phyloP scores from a whole-genome alignment of 2,329 filamentous ascomycete genomes.

The Amauroascus niger region DNA sequence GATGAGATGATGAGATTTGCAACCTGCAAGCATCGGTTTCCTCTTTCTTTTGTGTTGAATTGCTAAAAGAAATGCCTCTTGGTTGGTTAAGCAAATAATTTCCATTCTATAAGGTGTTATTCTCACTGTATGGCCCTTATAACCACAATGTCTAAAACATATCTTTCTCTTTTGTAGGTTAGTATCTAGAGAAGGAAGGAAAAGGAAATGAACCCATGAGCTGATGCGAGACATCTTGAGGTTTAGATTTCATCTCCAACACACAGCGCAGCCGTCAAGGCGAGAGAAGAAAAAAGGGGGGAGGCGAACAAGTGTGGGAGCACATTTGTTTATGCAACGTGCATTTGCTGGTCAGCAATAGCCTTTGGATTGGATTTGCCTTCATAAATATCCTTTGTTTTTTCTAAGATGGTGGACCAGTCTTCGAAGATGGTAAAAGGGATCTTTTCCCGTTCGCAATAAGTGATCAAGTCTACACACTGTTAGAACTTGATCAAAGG shows the following conservation, averaged over 20 bases:
- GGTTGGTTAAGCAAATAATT: neutral
- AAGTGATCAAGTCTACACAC: conserved; percentile 67
- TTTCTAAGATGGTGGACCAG: conserved; percentile 68
- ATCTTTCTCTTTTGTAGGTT: neutral
- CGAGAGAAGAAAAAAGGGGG: neutral
- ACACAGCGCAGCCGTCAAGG: neutral
- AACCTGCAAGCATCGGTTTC: no score
- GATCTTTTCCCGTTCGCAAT: conserved; percentile 72
- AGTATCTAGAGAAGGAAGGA: neutral
- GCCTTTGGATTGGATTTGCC: conserved; percentile 43
- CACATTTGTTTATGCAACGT: neutral
- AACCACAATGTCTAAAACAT: no score
- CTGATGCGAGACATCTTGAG: neutral
- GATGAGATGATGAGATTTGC: no score
- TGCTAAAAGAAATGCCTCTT: no score
- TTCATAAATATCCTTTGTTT: conserved; percentile 65
- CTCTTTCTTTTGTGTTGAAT: no score
- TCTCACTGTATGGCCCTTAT: neutral
- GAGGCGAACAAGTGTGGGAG: neutral
- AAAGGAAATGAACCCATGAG: neutral
- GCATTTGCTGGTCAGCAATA: conserved; percentile 11
- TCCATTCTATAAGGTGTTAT: neutral
- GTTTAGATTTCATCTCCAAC: neutral
- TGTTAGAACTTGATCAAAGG: neutral
- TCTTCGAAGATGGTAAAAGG: conserved; percentile 82